Percentiles rank a stretch among this genome's conserved stretches.
phyloP scores from a whole-genome alignment of 2,329 filamentous ascomycete genomes.

The Didymella pomorum region DNA sequence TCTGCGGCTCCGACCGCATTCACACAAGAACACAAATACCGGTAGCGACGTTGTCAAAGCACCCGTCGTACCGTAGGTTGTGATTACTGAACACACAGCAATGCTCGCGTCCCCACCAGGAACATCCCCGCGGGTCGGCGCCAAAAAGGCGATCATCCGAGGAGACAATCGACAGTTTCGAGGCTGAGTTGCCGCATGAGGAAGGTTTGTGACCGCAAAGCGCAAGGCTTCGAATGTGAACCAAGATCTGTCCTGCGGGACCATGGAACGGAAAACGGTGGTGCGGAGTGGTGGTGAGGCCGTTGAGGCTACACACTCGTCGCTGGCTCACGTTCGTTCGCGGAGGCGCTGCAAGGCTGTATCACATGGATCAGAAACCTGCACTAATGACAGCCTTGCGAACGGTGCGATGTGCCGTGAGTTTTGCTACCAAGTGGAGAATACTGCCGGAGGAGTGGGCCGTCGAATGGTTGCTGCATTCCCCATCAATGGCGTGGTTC shows the following conservation, averaged over 20 bases:
- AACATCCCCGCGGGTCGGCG: conserved; percentile 18
- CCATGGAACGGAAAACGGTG: conserved; percentile 7
- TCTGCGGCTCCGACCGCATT: too few species aligned
- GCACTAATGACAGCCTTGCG: background rate
- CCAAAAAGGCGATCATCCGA: conserved; percentile 39
- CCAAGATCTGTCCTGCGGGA: conserved; percentile 12
- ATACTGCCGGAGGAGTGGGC: background rate
- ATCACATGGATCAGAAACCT: too few species aligned
- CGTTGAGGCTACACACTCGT: background rate
- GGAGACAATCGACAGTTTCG: conserved; percentile 32
- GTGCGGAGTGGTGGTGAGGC: background rate
- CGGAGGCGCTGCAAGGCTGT: background rate
- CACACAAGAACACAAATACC: too few species aligned
- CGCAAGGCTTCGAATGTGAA: conserved; percentile 5
- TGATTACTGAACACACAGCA: background rate
- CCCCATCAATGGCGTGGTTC: background rate
- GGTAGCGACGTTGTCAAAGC: too few species aligned
- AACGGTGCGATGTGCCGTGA: background rate
- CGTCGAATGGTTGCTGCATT: background rate
- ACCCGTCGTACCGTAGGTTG: background rate
- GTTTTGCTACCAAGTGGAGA: background rate
- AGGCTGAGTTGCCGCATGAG: conserved; percentile 26
- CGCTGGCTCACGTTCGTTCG: too few species aligned
- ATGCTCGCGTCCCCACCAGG: background rate
- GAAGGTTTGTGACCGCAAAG: conserved; percentile 27